Evolutionary conservation across 2,329 filamentous ascomycete genomes (phyloP).

Genomic region (Didymella lethalis): DNA sequence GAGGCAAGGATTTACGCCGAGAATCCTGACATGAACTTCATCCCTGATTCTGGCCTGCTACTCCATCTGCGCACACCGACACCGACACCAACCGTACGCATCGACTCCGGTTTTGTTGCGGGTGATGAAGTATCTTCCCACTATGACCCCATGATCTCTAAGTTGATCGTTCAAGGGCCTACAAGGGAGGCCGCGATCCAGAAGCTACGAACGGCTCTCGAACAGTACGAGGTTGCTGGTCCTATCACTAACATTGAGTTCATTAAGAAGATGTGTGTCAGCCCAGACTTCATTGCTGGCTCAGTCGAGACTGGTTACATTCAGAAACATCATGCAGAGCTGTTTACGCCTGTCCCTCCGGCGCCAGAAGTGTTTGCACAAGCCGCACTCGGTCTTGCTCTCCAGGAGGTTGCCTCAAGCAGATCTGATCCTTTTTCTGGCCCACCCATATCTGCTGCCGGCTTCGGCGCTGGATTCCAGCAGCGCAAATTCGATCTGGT

Average conservation of each 20-base stretch:
- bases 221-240: constrained; percentile 91
- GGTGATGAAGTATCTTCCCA: constrained; percentile 93
- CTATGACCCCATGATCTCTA: constrained; percentile 99
- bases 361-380: constrained; percentile 82
- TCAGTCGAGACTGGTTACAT: constrained; percentile 97
- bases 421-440: constrained; percentile 53
- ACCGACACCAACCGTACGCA: constrained; percentile 75
- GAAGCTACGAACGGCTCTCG: constrained; percentile 80
- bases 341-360: constrained; percentile 72
- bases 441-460: constrained; percentile 51
- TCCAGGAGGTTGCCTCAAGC: constrained; percentile 50
- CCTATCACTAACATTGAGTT: constrained; percentile 97
- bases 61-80: constrained; percentile 80
- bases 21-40: constrained; percentile 88
- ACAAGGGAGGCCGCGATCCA: constrained; percentile 82
- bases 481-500: constrained; percentile 68
- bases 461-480: constrained; percentile 68
- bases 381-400: constrained; percentile 79
- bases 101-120: constrained; percentile 91
- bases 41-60: constrained; percentile 90
- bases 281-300: constrained; percentile 81
- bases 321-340: constrained; percentile 79
- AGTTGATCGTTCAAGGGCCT: constrained; percentile 87
- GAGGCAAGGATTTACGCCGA: constrained; percentile 98
- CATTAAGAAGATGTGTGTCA: constrained; percentile 84